Base-by-base conservation (phyloP, 1,284 basidiomycete genomes). In the Macrocystidia cucumis region DNA sequence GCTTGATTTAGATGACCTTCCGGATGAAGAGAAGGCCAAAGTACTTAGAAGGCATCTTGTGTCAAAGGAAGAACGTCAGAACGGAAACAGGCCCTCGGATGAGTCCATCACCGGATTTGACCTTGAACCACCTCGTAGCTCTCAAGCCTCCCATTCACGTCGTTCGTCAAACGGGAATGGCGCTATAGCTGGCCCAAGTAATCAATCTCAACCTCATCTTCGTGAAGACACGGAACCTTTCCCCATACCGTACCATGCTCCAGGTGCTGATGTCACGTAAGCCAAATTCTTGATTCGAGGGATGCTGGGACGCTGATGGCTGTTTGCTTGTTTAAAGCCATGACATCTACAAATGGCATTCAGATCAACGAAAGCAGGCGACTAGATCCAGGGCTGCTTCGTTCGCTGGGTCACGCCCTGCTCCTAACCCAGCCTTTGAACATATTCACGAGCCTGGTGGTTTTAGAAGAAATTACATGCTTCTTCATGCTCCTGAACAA, bases 401-500 rank as follows among this genome's bases (percentile, higher is more conserved):
- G 0, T 88, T 80, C 53, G 69, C 82, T 7, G 80, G 79, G 9
- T 67, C 77, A 29, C 29, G 14, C 17, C 54, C 50, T 30, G 59
- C 67, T 6, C 60, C 73, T 29, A 60, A 81, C 58, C 85, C 89
- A n/a, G 79, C 73, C 0, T 82, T 92, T 35, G 79, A 88, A 47
- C 88, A 92, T 46, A 91, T 96, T 41, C 89, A 89, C 45, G 88
- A 93, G 53, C 92, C 92, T 0, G 91, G 91, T 43, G 92, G 92
- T 1, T 95, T 97, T 63, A 71, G 91, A 42, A 69, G 91, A 34
- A 90, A 93, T 53, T 95, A 91, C 53, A 65, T 96, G 5, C 57
- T 82, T 27, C 58, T 84, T 36, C 77, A 74, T 22, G 80, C 85
- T 1, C 73, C 72, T 36, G 79, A 82, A 35, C 74, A 82, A 40